These are phyloP conservation scores for Arabis alpina DNA, from an alignment of 345 rosid genomes.

Conservation along the genomic window DNA sequence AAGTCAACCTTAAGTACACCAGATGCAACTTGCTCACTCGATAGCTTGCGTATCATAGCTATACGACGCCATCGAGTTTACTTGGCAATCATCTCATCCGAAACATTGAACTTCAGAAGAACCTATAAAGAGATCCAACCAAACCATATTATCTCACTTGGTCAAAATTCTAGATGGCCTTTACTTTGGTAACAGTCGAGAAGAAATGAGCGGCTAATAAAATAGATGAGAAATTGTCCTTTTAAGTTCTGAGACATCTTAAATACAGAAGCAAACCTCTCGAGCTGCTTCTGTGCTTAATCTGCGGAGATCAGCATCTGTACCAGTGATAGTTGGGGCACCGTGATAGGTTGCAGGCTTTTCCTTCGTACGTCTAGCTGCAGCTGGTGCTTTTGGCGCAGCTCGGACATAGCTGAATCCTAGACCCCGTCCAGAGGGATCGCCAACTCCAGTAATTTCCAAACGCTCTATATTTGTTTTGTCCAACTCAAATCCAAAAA, in stretches of 20 bases:
- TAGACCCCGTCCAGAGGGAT: constrained; percentile 96
- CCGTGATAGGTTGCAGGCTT: constrained; percentile 85
- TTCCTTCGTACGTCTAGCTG: constrained; percentile 73
- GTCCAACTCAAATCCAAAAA: constrained; percentile 63
- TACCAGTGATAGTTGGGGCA: constrained; percentile 91
- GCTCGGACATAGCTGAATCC: constrained; percentile 97
- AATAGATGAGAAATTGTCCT: not conserved
- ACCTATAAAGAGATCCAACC: constrained; percentile 55
- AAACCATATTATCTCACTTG: constrained; percentile 18
- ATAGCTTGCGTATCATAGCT: constrained; percentile 98
- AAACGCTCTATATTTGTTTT: constrained; percentile 93
- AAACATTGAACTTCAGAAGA: constrained; percentile 90
- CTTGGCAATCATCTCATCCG: constrained; percentile 85
- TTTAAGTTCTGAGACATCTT: constrained; percentile 16
- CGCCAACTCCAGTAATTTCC: constrained; percentile 98
- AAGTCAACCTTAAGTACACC: constrained; percentile 85
- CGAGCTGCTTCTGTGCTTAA: constrained; percentile 99
- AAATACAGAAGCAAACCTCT: no score
- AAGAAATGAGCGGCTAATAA: constrained; percentile 21
- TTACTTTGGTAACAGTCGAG: constrained; percentile 1
- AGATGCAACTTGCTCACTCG: constrained; percentile 96
- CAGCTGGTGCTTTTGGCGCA: constrained; percentile 82
- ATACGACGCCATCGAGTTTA: constrained; percentile 99
- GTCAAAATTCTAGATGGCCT: not conserved
- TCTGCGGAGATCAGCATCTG: constrained; percentile 99